phyloP scores from a whole-genome alignment of 306 rosid species.

The Cucumis melo region DNA sequence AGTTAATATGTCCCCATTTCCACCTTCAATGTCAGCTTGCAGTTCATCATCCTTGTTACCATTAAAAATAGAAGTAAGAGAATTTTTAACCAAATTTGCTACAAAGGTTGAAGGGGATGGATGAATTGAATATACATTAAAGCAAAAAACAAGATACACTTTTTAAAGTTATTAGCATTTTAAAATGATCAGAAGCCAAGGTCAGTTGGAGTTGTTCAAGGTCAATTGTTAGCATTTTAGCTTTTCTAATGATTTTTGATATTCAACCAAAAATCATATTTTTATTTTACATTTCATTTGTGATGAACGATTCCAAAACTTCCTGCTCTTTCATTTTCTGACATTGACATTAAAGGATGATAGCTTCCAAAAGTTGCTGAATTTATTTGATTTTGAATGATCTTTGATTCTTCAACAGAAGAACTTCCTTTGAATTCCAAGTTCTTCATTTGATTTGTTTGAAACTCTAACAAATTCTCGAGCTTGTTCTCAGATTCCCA shows the following conservation, averaged over 20 bases:
- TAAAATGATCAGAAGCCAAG: too few relatives aligned
- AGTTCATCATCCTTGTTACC: slow-evolving; percentile 31
- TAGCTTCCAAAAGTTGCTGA: slow-evolving; percentile 3
- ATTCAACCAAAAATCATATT: too few relatives aligned
- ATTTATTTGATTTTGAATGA: not conserved
- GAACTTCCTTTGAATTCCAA: slow-evolving; percentile 46
- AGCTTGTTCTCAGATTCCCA: slow-evolving; percentile 63
- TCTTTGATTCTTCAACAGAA: slow-evolving; percentile 32
- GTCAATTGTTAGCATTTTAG: too few relatives aligned
- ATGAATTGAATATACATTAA: slow-evolving; percentile 56
- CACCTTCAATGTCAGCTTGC: slow-evolving; percentile 37
- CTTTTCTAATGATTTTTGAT: too few relatives aligned
- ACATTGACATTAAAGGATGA: slow-evolving; percentile 1
- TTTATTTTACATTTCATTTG: slow-evolving; percentile 4
- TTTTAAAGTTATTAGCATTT: too few relatives aligned
- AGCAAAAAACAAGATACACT: too few relatives aligned
- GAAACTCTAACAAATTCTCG: slow-evolving; percentile 55
- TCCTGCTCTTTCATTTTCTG: not conserved
- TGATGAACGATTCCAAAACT: not conserved
- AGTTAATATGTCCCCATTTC: slow-evolving; percentile 25
- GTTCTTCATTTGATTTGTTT: slow-evolving; percentile 33
- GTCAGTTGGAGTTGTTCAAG: too few relatives aligned
- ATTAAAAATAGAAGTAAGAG: slow-evolving; percentile 44
- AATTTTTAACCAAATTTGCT: slow-evolving; percentile 49
- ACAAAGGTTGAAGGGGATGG: slow-evolving; percentile 78